Base-by-base conservation (phyloP, 192 early-diverging fungal genomes). In the Backusella luteola region DNA sequence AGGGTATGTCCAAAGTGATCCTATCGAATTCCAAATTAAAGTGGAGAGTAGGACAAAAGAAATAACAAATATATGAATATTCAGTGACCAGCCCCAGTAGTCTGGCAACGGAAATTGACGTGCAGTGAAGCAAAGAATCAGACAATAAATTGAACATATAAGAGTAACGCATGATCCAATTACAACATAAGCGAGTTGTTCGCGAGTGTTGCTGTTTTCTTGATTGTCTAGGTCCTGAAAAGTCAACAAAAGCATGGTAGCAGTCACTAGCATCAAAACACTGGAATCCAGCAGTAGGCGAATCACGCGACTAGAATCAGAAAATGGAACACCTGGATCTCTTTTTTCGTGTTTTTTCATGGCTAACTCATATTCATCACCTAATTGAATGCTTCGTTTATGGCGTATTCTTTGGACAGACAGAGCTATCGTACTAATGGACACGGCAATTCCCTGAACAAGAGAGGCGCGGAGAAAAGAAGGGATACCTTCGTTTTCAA, bases 11-110 rank as follows among this genome's bases (percentile, higher is more conserved):
- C 36, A 36, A 19, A 36, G n/a, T 12, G 38, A 41, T 17, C 19
- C 17, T 36, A 39, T 36, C 49, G 35, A 46, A 38, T 14, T 34
- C 34, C 41, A 56, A 15, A 44, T 11, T 5, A 46, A 39, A 68
- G 21, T 14, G 17, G 39, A 56, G 36, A 38, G 2, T 9, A 66
- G 32, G 7, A 53, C 11, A 12, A 66, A 1, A 73, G 21, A 68
- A 72, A 76, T 23, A 12, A 41, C n/a, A 72, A 53, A 71, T 1
- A 85, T 73, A 71, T 83, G 79, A 6, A 71, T 38, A 26, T 85
- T 85, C 6, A 85, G 34, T 32, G 76, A 67, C 76, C 79, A 80
- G n/a, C 74, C 76, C 79, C 73, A 77, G 2, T 34, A 4, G 29
- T 76, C 69, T 11, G 81, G 81, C 2, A 83, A n/a, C 0, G 41